Evolutionary conservation across 179 eudicot genomes (phyloP), one percentile per base, ranked within the genome.

Genomic region (Corrigiola litoralis): DNA sequence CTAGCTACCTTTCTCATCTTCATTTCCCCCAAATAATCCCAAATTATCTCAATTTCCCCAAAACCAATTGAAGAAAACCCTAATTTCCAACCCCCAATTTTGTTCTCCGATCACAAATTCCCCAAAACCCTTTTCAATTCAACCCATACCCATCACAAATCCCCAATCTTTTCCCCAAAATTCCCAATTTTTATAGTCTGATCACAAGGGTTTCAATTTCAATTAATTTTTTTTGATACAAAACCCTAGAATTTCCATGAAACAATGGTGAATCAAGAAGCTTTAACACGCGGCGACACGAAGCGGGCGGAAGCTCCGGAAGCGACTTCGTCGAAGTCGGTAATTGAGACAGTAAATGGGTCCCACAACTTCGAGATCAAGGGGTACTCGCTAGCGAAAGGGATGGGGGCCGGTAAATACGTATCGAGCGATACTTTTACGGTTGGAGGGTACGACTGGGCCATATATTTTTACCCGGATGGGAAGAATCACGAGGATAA

Each of bases 391-490:
- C 63, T 87, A 4, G 85, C 95, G 8, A 90, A 87, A 71, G 95
- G 97, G 0, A 90, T 90, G 86, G 92, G 95, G 2, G 73, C 89
- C 1, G 97, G 97, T 5, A 82, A 80, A 65, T 90, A 88, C 73
- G 61, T 90, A 1, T 70, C 90, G 1, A 82, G 88, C 52, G 97
- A 90, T 42, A 71, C 76, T 0, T 90, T 90, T 46, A 84, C 77
- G 27, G 91, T 90, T 2, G 95, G 95, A 7, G 95, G 92, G 0
- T 86, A 79, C 47, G 92, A 90, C 38, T 88, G 97, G 97, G 97
- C 95, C 46, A 70, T 90, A 13, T 90, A 90, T 67, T 90, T 88
- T 56, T 90, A 90, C 63, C 97, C 97, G 0, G 95, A 90, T 34
- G 97, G 97, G 57, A 90, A 90, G 73, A 90, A 90, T 54, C 67